These are phyloP conservation scores for Escallonia herrerae DNA, from an alignment of 129 eudicot species.

Conservation along the genomic window DNA sequence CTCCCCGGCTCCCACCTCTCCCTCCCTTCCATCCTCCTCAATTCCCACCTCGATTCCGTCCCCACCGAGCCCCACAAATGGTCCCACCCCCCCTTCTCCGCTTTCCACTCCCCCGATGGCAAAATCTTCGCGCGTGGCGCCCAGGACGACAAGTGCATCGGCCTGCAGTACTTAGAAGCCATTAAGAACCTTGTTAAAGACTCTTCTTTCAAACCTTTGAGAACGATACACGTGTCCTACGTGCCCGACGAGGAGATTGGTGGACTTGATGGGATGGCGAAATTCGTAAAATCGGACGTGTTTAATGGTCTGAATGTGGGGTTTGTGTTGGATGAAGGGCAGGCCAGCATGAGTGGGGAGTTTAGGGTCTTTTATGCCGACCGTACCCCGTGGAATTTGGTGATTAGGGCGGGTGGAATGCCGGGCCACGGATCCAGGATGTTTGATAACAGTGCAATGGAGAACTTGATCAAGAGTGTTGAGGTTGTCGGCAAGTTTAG, in stretches of 20 bases:
- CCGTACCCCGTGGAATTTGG: slow-evolving; percentile 73
- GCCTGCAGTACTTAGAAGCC: slow-evolving; percentile 79
- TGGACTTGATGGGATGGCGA: slow-evolving; percentile 66
- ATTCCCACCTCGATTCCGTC: slow-evolving; percentile 93
- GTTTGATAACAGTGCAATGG: slow-evolving; percentile 83
- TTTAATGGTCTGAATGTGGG: slow-evolving; percentile 63
- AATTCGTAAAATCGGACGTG: slow-evolving; percentile 48
- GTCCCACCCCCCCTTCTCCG: slow-evolving; percentile 69
- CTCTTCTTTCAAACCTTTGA: slow-evolving; percentile 27
- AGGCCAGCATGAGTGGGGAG: slow-evolving; percentile 49
- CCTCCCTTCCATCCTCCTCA: slow-evolving; percentile 64
- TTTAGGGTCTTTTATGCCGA: slow-evolving; percentile 82
- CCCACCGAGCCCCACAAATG: slow-evolving; percentile 82
- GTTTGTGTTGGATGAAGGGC: slow-evolving; percentile 88
- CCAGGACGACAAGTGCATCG: slow-evolving; percentile 91
- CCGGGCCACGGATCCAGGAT: slow-evolving; percentile 86
- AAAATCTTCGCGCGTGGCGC: slow-evolving; percentile 74
- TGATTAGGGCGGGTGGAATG: slow-evolving; percentile 58
- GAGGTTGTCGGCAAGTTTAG: slow-evolving; percentile 72
- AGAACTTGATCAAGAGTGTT: slow-evolving; percentile 73
- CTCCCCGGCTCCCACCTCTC: slow-evolving; percentile 56
- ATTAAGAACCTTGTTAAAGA: slow-evolving; percentile 26
- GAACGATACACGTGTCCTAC: slow-evolving; percentile 51
- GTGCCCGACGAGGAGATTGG: slow-evolving; percentile 91
- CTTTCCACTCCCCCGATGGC: slow-evolving; percentile 49